Evolutionary conservation across 2,329 filamentous ascomycete species (phyloP), one percentile per base, ranked within the genome.

Genomic region (Cytospora paraplurivora): DNA sequence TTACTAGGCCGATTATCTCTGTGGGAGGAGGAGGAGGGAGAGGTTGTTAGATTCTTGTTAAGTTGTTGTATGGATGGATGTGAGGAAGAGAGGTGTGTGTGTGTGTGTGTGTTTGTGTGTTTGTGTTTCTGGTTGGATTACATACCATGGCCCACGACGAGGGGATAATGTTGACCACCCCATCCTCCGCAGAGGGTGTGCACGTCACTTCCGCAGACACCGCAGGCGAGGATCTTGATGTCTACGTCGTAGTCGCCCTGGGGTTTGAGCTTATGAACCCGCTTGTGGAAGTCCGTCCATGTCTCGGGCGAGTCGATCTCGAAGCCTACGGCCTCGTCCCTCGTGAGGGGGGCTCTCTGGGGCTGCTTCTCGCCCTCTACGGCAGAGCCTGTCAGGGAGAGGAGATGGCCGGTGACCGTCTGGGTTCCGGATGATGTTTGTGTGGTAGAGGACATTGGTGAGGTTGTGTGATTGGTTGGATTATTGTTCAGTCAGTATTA

Each of bases 231-330:
- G 71, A 97, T 89, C 81, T 93, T 90, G 77, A 97, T 86, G 74
- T 96, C 92, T 71, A 97, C 86, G 73, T 97, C 92, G 76, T 91
- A 85, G 74, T 93, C 91, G 68, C 89, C 91, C 74, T 96, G 96
- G 19, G 90, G 90, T 80, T 96, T 95, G 64, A 93, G 87, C 70
- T 88, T 85, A 80, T 92, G 92, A 80, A 93, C 76, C 72, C 89
- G 87, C 78, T 91, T 89, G 71, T 88, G 80, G 72, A 88, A 87
- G 64, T 87, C 80, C 68, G 83, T 76, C 81, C 82, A 85, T 53
- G 78, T 80, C 57, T 81, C 81, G 32, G 81, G 75, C 61, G 78
- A 78, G 63, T 82, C 75, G 71, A 86, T 82, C 76, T 87, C 83
- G 77, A 87, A 88, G 67, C 85, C 84, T 32, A 63, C 41, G 34